Evolutionary conservation across 176 grass and related monocot genomes (phyloP).

Genomic region (Musa acuminata): DNA sequence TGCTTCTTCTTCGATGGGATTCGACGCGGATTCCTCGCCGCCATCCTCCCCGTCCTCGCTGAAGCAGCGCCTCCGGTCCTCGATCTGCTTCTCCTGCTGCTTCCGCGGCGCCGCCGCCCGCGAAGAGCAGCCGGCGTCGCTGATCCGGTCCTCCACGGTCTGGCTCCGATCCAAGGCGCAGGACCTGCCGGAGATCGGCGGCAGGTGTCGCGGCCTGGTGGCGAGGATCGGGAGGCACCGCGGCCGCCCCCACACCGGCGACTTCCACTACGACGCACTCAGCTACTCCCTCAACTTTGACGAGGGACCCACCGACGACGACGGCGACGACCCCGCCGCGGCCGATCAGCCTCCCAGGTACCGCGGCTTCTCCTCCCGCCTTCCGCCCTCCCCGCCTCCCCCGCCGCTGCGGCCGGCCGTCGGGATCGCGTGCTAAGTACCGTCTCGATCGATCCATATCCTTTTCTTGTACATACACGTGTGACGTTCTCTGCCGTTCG

Average conservation of each 20-base stretch:
- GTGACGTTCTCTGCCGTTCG: too few species aligned
- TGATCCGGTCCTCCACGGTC: slow-evolving; percentile 17
- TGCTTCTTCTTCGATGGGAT: slow-evolving; percentile 26
- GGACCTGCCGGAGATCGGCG: slow-evolving; percentile 15
- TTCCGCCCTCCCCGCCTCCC: slow-evolving; percentile 10
- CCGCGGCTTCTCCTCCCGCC: slow-evolving; percentile 26
- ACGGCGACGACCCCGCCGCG: not conserved
- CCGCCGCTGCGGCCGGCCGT: slow-evolving; percentile 1
- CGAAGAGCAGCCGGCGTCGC: slow-evolving; percentile 3
- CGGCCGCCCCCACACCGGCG: not conserved
- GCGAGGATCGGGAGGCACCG: slow-evolving; percentile 1
- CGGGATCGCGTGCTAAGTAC: not conserved
- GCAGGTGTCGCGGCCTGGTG: slow-evolving; percentile 1
- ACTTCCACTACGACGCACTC: slow-evolving; percentile 34
- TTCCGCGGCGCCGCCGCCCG: slow-evolving; percentile 26
- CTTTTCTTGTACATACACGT: not conserved
- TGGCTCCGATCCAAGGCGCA: slow-evolving; percentile 19
- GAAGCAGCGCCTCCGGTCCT: slow-evolving; percentile 38
- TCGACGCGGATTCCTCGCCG: not conserved
- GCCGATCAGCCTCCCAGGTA: slow-evolving; percentile 13
- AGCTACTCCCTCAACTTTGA: slow-evolving; percentile 39
- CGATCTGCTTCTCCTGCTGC: slow-evolving; percentile 58
- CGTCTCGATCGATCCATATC: too few species aligned
- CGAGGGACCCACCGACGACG: slow-evolving; percentile 18
- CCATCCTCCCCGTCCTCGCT: slow-evolving; percentile 24